phyloP scores from a whole-genome alignment of 768 basidiomycete species.

The Mycena vitilis region DNA sequence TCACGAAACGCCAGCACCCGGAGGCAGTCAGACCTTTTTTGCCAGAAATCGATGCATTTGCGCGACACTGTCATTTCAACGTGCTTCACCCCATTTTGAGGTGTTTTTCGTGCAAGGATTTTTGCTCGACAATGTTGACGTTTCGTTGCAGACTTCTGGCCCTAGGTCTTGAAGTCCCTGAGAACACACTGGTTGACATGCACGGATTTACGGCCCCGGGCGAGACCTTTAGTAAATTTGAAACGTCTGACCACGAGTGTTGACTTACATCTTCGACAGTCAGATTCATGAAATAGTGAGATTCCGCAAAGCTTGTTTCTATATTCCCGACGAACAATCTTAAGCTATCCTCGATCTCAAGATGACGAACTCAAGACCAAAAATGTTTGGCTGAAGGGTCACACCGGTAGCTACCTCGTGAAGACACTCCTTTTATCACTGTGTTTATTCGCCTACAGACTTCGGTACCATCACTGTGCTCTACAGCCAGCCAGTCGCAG shows the following conservation, averaged over 20 bases:
- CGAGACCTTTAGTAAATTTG: conserved; percentile 54
- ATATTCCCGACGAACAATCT: background rate
- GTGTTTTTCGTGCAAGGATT: conserved; percentile 36
- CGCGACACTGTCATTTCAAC: conserved; percentile 61
- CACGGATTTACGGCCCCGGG: conserved; percentile 57
- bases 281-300: conserved; percentile 77
- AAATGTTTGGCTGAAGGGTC: conserved; percentile 71
- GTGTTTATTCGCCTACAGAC: conserved; percentile 45
- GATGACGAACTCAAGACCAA: conserved; percentile 64
- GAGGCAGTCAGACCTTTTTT: conserved; percentile 60
- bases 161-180: conserved; percentile 63
- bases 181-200: conserved; percentile 61
- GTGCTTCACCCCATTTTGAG: conserved; percentile 62
- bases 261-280: conserved; percentile 47
- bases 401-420: conserved; percentile 54
- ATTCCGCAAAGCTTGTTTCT: background rate
- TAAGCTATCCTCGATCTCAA: conserved; percentile 61
- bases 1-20: conserved; percentile 62
- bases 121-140: background rate
- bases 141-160: conserved; percentile 54
- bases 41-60: conserved; percentile 63
- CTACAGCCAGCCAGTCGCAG: conserved; percentile 71
- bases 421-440: background rate
- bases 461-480: conserved; percentile 67
- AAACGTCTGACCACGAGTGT: background rate